phyloP scores from a whole-genome alignment of 2,329 filamentous ascomycete genomes.

The Mycocentrospora acerina region DNA sequence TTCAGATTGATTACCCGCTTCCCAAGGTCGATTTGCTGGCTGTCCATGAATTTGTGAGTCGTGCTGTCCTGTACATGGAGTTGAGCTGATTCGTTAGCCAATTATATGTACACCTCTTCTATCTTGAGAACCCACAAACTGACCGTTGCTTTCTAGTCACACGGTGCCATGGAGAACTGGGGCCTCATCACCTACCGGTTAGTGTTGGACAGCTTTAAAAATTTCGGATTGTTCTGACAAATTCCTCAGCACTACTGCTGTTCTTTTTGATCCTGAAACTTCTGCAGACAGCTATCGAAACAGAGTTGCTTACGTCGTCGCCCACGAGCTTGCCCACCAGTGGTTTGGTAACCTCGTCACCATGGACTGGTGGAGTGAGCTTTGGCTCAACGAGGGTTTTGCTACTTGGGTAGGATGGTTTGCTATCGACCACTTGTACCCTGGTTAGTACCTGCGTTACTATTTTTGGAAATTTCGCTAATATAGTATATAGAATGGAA shows the following conservation, averaged over 20 bases:
- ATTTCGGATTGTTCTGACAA: slow-evolving; percentile 6
- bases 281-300: slow-evolving; percentile 92
- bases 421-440: slow-evolving; percentile 86
- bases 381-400: slow-evolving; percentile 93
- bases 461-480: slow-evolving; percentile 1
- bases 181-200: slow-evolving; percentile 88
- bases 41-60: slow-evolving; percentile 85
- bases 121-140: slow-evolving; percentile 33
- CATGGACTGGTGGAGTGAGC: slow-evolving; percentile 94
- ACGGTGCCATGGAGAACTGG: slow-evolving; percentile 98
- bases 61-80: slow-evolving; percentile 1
- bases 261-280: slow-evolving; percentile 91
- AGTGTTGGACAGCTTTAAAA: slow-evolving; percentile 2
- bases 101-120: slow-evolving; percentile 43
- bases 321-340: slow-evolving; percentile 95
- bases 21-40: slow-evolving; percentile 96
- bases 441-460: slow-evolving; percentile 49
- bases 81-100: slow-evolving; percentile 37
- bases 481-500: slow-evolving; percentile 72
- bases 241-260: slow-evolving; percentile 68
- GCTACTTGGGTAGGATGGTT: slow-evolving; percentile 98
- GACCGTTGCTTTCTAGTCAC: slow-evolving; percentile 52
- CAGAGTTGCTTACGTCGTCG: slow-evolving; percentile 92
- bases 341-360: slow-evolving; percentile 96
- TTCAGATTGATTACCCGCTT: slow-evolving; percentile 81